phyloP scores from a whole-genome alignment of 2,329 filamentous ascomycete species.

The Fusarium secorum region DNA sequence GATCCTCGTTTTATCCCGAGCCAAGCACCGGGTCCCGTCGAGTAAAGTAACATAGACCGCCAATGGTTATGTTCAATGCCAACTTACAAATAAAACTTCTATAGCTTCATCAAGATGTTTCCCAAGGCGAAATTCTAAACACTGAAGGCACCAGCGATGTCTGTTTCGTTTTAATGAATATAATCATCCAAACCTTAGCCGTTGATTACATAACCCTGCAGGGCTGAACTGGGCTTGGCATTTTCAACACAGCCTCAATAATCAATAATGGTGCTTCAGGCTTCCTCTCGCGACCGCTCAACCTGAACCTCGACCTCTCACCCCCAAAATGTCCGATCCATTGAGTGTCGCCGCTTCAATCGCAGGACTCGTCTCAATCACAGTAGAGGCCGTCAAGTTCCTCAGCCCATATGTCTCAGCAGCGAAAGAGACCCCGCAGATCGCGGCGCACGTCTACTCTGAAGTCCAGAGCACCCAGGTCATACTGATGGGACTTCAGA shows the following conservation, averaged over 20 bases:
- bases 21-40: neutral
- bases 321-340: neutral
- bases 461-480: conserved; percentile 16
- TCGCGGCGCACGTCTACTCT: conserved; percentile 5
- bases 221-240: neutral
- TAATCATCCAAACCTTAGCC: accelerated
- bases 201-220: neutral
- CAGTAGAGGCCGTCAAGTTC: neutral
- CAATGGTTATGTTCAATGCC: accelerated
- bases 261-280: neutral
- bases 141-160: accelerated
- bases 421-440: conserved; percentile 16
- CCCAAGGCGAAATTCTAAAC: accelerated
- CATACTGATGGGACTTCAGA: conserved; percentile 2
- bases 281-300: too few relatives aligned
- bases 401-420: conserved; percentile 16
- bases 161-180: neutral
- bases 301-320: too few relatives aligned
- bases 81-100: neutral
- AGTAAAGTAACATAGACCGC: neutral
- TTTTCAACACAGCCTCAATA: neutral
- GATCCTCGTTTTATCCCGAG: neutral
- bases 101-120: accelerated
- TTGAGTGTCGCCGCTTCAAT: conserved; percentile 22
- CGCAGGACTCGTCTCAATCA: neutral